Evolutionary conservation across 176 grass and related monocot species (phyloP).

Genomic region (Zoysia pacifica): DNA sequence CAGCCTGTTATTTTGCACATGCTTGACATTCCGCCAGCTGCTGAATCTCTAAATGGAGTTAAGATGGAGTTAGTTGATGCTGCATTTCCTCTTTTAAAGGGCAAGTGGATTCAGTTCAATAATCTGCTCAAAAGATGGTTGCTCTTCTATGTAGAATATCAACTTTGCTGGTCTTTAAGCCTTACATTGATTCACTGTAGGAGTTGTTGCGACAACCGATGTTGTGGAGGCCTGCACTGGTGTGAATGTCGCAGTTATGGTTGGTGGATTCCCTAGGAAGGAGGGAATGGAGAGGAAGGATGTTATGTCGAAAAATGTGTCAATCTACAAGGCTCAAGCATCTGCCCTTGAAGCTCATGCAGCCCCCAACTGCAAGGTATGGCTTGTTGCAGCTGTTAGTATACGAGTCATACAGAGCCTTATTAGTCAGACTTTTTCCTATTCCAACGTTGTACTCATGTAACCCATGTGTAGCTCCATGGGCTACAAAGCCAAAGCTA

Average conservation of each 20-base stretch:
- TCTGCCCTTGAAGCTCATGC: conserved; percentile 89
- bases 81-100: conserved; percentile 94
- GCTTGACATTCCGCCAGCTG: conserved; percentile 88
- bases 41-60: conserved; percentile 85
- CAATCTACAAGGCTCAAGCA: conserved; percentile 96
- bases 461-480: too few relatives aligned
- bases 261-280: conserved; percentile 98
- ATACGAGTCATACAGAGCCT: too few relatives aligned
- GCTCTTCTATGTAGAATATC: background rate
- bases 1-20: conserved; percentile 99
- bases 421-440: too few relatives aligned
- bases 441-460: too few relatives aligned
- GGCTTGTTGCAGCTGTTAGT: background rate
- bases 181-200: conserved; percentile 48
- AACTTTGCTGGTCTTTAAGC: conserved; percentile 14
- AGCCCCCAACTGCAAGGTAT: conserved; percentile 90
- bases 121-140: background rate
- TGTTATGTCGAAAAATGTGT: conserved; percentile 98
- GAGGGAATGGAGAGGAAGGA: conserved; percentile 99
- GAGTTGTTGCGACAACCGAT: conserved; percentile 96
- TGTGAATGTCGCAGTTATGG: conserved; percentile 92
- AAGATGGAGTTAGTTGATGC: conserved; percentile 99
- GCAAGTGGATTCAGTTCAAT: conserved; percentile 25
- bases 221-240: conserved; percentile 92
- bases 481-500: too few relatives aligned